These are phyloP conservation scores for Cryptococcus sp. DNA, from an alignment of 1,284 basidiomycete genomes.

Conservation along the genomic window DNA sequence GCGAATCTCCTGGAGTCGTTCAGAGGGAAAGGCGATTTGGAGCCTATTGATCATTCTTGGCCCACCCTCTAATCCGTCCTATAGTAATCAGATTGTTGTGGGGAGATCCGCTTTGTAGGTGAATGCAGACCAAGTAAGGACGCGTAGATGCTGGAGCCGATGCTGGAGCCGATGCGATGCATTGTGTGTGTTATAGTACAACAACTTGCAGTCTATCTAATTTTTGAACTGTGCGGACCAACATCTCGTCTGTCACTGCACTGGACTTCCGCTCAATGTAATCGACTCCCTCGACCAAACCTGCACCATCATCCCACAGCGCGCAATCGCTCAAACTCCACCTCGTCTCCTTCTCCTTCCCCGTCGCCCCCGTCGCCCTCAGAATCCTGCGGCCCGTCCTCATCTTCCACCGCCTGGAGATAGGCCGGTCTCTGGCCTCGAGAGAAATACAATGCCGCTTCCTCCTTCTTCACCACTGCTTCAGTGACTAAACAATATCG, in stretches of 20 bases:
- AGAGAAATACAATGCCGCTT: slow-evolving; percentile 63
- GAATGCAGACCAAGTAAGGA: too few relatives aligned
- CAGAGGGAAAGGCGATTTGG: slow-evolving; percentile 10
- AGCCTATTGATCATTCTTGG: slow-evolving; percentile 9
- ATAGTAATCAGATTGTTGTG: too few relatives aligned
- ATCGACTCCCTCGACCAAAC: too few relatives aligned
- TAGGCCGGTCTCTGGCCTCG: slow-evolving; percentile 62
- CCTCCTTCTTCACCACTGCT: slow-evolving; percentile 59
- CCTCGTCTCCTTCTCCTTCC: not conserved
- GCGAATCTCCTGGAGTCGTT: slow-evolving; percentile 8
- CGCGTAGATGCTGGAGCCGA: not conserved
- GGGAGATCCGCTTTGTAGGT: too few relatives aligned
- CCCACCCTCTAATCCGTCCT: not conserved
- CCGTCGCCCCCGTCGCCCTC: not conserved
- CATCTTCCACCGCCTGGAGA: slow-evolving; percentile 60
- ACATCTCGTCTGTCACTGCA: too few relatives aligned
- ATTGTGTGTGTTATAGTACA: not conserved
- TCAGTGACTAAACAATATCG: slow-evolving; percentile 65
- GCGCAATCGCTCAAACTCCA: not conserved
- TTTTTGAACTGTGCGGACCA: too few relatives aligned
- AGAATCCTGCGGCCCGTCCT: slow-evolving; percentile 51
- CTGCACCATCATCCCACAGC: too few relatives aligned
- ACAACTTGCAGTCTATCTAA: too few relatives aligned
- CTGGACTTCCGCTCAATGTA: too few relatives aligned
- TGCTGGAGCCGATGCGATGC: not conserved